phyloP scores from a whole-genome alignment of 2,329 filamentous ascomycete species.

The Beauveria varroae region DNA sequence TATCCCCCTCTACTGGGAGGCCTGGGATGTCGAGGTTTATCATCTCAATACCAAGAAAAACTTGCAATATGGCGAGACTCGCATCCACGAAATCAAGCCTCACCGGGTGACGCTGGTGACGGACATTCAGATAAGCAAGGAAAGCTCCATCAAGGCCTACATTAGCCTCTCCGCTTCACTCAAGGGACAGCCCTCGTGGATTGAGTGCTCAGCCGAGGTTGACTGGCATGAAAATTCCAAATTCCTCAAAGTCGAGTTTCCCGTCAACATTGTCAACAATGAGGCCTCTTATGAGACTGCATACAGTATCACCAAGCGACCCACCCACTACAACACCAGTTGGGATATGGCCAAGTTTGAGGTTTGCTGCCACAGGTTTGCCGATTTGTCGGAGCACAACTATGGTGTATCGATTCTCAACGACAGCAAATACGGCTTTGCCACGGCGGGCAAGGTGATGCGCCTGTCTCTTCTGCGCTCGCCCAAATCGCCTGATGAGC shows the following conservation, averaged over 20 bases:
- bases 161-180: constrained; percentile 69
- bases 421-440: constrained; percentile 94
- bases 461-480: constrained; percentile 77
- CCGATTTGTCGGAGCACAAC: constrained; percentile 77
- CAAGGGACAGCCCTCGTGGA: constrained; percentile 50
- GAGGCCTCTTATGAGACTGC: constrained; percentile 95
- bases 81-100: constrained; percentile 61
- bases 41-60: constrained; percentile 82
- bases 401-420: constrained; percentile 93
- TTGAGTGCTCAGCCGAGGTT: constrained; percentile 79
- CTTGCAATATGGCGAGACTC: constrained; percentile 59
- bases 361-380: constrained; percentile 92
- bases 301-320: constrained; percentile 78
- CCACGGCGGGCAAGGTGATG: constrained; percentile 83
- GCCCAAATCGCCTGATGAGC: constrained; percentile 85
- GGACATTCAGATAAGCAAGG: constrained; percentile 77
- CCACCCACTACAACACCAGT: constrained; percentile 94
- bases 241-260: constrained; percentile 98
- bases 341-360: constrained; percentile 99
- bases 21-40: constrained; percentile 96
- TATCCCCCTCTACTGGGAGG: constrained; percentile 95
- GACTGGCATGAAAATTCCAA: constrained; percentile 97
- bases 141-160: constrained; percentile 79
- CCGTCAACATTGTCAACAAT: constrained; percentile 81
- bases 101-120: constrained; percentile 77